Base-by-base conservation (phyloP, 73 alveolate species). In the Paramecium pentaurelia region DNA sequence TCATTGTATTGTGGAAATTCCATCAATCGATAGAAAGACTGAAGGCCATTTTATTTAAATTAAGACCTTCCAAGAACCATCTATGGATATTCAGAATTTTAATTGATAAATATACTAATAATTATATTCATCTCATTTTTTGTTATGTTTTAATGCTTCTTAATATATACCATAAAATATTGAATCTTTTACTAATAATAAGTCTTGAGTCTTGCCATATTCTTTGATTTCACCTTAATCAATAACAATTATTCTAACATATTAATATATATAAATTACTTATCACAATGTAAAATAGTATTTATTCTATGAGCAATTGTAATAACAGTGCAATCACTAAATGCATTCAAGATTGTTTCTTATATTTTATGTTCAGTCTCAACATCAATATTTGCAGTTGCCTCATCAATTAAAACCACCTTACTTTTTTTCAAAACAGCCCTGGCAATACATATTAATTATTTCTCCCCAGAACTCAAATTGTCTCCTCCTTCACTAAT, bases 391-490 rank as follows among this genome's bases (percentile, higher is more conserved):
- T 93, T 94, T 2, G 97, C 97, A 2, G 97, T 94, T n/a, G 97
- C 97, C 77, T 94, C 97, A 45, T 94, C 97, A 0, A 92, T 59
- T 0, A 92, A 85, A 30, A 94, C 86, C 12, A 94, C 86, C 71
- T 92, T 80, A 32, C 90, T 83, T 68, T 85, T 92, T 73, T 71
- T 94, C 40, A 96, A 88, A 59, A 96, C 87, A 2, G 99, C 99
- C 85, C 99, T 91, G 2, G 98, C 96, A 36, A 96, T 92, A 86
- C 99, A 97, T 22, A 98, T 75, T 60, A 98, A 94, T 92, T 97
- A 96, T 84, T 95, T 98, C 88, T 98, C 99, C 2, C 99, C 99
- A 34, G 98, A 95, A 88, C 98, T 92, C 60, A 98, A 92, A 92
- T 97, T 98, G 32, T 92, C 77, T 8, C 99, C 99, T 58, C 97